phyloP scores from a whole-genome alignment of 306 rosid species.

The Cercis canadensis region DNA sequence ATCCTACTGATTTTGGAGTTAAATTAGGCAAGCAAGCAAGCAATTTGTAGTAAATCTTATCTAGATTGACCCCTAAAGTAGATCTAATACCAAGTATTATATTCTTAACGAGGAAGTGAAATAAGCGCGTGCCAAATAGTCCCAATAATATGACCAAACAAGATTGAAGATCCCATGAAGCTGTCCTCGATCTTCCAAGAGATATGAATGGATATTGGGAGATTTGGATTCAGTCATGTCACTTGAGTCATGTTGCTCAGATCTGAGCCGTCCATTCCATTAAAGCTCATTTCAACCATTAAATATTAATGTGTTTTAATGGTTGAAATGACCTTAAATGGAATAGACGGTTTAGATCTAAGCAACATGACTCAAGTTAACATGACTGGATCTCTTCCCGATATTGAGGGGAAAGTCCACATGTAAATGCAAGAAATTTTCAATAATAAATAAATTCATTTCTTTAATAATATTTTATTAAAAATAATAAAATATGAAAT shows the following conservation, averaged over 20 bases:
- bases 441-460: no score
- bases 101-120: conserved; percentile 39
- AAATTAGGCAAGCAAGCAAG: conserved; percentile 37
- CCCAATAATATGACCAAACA: no score
- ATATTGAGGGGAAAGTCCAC: conserved; percentile 30
- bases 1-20: not conserved
- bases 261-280: no score
- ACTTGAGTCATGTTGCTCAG: no score
- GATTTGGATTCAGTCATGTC: not conserved
- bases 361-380: no score
- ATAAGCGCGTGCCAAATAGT: conserved; percentile 1
- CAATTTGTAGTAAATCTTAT: conserved; percentile 28
- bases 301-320: no score
- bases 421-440: conserved; percentile 24
- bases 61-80: not conserved
- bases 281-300: no score
- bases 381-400: no score
- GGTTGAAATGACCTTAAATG: no score
- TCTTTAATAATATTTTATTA: no score
- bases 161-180: conserved; percentile 16
- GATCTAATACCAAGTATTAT: not conserved
- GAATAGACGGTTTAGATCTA: no score
- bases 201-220: conserved; percentile 37
- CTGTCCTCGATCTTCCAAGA: conserved; percentile 32
- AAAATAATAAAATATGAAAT: conserved; percentile 23